Percentiles rank a stretch among this genome's conserved stretches.
phyloP scores from a whole-genome alignment of 2,329 filamentous ascomycete genomes.

The Epicoccum sorghinum region DNA sequence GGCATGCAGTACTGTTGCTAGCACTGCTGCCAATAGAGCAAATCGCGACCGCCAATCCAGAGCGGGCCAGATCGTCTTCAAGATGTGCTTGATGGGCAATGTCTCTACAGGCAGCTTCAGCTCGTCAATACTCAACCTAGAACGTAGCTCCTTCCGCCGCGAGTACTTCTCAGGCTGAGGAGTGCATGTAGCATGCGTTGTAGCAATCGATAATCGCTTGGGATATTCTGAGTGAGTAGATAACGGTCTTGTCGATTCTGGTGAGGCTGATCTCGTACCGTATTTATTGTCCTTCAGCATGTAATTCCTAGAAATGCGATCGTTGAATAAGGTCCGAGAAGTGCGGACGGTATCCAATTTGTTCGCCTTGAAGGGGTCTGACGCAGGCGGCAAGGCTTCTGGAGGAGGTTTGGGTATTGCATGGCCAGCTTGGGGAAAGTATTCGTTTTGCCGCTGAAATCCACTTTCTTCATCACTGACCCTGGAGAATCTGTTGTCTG shows the following conservation, averaged over 20 bases:
- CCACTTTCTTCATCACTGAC: not conserved
- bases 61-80: constrained; percentile 73
- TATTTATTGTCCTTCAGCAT: constrained; percentile 11
- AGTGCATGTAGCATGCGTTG: not conserved
- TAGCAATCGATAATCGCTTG: constrained; percentile 7
- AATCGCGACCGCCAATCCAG: constrained; percentile 60
- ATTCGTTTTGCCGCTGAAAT: not conserved
- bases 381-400: constrained; percentile 1
- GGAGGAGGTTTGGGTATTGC: not conserved
- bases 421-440: not conserved
- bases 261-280: constrained; percentile 13
- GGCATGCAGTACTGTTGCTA: constrained; percentile 68
- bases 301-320: constrained; percentile 4
- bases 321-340: constrained; percentile 4
- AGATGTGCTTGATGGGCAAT: constrained; percentile 58
- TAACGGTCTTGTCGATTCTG: constrained; percentile 7
- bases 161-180: not conserved
- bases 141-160: constrained; percentile 1
- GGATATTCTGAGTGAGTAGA: constrained; percentile 9
- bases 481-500: not conserved
- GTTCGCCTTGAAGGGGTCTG: not conserved
- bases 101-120: constrained; percentile 3
- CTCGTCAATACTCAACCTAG: not conserved
- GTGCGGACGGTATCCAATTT: constrained; percentile 8
- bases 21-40: constrained; percentile 65